phyloP scores from a whole-genome alignment of 176 grass and related monocot species.

The Raddia guianensis region DNA sequence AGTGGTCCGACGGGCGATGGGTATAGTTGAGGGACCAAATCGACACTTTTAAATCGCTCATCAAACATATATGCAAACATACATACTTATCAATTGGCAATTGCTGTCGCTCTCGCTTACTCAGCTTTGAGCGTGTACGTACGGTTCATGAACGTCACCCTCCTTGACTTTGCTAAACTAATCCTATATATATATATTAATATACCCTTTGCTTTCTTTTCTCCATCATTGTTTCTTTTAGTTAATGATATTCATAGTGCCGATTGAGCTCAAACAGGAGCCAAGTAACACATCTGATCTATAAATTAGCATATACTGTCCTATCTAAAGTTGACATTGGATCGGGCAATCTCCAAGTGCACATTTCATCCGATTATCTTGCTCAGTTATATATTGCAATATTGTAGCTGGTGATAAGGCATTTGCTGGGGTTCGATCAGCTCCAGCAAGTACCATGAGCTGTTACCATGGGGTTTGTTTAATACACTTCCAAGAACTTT shows the following conservation, averaged over 20 bases:
- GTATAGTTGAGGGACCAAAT: too few relatives aligned
- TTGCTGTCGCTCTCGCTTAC: background rate
- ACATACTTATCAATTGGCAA: background rate
- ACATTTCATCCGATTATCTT: background rate
- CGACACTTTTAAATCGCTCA: too few relatives aligned
- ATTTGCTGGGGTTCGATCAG: background rate
- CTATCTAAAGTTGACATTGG: conserved; percentile 14
- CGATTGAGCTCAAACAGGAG: background rate
- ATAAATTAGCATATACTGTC: background rate
- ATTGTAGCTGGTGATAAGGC: conserved; percentile 10
- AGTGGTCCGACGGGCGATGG: too few relatives aligned
- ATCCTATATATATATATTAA: background rate
- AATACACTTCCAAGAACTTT: conserved; percentile 3
- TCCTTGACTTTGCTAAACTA: background rate
- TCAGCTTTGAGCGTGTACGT: background rate
- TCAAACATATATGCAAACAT: background rate
- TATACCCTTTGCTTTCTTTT: background rate
- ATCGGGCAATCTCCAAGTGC: background rate
- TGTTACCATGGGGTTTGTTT: conserved; percentile 1
- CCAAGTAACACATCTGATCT: background rate
- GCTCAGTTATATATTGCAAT: background rate
- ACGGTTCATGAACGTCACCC: background rate
- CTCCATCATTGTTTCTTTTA: background rate
- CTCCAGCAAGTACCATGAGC: conserved; percentile 16
- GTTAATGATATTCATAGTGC: background rate